Conservation (phyloP, 1,139 yeast species). For the Candida sanyaensis region DNA sequence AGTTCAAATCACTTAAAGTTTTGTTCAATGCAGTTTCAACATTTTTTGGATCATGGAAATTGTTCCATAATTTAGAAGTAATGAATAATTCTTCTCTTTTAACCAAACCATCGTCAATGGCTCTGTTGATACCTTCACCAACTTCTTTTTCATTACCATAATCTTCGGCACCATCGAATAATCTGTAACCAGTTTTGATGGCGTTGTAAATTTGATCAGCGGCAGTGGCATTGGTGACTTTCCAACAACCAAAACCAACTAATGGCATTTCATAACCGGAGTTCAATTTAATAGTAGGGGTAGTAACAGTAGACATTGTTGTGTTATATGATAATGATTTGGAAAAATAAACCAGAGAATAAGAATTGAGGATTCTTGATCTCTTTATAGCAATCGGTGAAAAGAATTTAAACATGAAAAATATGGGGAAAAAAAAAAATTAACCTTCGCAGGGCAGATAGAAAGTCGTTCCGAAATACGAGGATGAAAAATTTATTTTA, state of each 20-base stretch:
- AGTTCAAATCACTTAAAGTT: constrained; percentile 61
- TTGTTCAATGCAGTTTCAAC: constrained; percentile 60
- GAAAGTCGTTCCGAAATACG: neutral
- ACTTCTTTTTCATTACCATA: constrained; percentile 79
- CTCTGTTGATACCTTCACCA: constrained; percentile 66
- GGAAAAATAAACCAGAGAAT: neutral
- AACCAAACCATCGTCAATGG: constrained; percentile 67
- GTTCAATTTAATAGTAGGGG: constrained; percentile 46
- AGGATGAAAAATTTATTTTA: too few species aligned
- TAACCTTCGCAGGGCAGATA: neutral
- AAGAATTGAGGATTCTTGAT: neutral
- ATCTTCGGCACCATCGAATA: constrained; percentile 77
- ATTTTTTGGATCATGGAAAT: constrained; percentile 65
- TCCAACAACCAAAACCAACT: constrained; percentile 73
- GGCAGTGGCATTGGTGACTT: constrained; percentile 55
- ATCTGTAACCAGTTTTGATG: constrained; percentile 70
- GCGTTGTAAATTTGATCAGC: constrained; percentile 66
- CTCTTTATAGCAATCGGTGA: neutral
- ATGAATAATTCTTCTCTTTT: constrained; percentile 22
- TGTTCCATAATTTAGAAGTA: constrained; percentile 82
- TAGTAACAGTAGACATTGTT: constrained; percentile 15
- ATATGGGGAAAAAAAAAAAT: neutral
- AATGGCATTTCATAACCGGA: constrained; percentile 64
- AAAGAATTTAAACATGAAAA: neutral
- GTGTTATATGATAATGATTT: neutral